Conservation (phyloP, 2,329 filamentous ascomycete genomes). For the Botryotinia globosa region DNA sequence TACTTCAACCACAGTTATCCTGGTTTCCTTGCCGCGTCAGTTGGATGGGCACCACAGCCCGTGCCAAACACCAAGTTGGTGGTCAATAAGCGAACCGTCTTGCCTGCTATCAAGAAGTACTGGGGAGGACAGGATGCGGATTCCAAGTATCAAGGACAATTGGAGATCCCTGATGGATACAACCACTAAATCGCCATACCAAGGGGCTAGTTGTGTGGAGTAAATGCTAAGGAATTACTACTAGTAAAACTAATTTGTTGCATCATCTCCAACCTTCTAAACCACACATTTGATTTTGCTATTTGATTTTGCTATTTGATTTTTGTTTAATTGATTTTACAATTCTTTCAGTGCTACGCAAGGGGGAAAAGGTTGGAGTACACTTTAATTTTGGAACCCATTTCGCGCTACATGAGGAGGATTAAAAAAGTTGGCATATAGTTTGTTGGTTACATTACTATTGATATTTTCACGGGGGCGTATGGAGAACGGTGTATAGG, state of each 20-base stretch:
- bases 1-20: constrained; percentile 47
- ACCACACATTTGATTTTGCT: neutral
- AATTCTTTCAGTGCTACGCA: neutral
- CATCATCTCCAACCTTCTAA: neutral
- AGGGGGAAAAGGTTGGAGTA: neutral
- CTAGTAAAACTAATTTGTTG: neutral
- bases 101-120: constrained; percentile 33
- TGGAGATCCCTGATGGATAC: constrained; percentile 37
- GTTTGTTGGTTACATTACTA: neutral
- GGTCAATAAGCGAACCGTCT: constrained; percentile 35
- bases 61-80: constrained; percentile 37
- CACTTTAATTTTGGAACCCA: neutral
- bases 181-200: constrained; percentile 21
- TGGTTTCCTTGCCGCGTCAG: constrained; percentile 40
- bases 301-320: neutral
- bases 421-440: neutral
- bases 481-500: neutral
- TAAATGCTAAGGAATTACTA: neutral
- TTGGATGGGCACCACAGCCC: constrained; percentile 36
- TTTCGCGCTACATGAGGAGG: neutral
- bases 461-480: neutral
- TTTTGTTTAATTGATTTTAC: neutral
- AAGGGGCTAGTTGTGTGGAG: neutral
- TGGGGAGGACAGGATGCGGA: constrained; percentile 33
- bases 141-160: constrained; percentile 35